phyloP scores from a whole-genome alignment of 2,329 filamentous ascomycete genomes.

The Ilyonectria sp. region DNA sequence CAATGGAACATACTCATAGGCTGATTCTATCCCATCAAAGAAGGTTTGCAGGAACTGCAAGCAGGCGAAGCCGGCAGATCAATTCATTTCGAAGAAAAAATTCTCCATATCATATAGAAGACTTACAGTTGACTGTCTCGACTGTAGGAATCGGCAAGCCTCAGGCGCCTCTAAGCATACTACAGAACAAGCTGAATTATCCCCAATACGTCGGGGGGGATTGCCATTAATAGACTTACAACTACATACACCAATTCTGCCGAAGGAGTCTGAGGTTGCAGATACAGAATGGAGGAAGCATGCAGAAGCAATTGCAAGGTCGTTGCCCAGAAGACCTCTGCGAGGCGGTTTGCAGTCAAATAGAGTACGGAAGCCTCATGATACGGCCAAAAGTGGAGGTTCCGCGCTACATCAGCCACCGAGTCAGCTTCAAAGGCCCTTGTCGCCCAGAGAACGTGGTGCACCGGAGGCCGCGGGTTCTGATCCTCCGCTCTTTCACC shows the following conservation, averaged over 20 bases:
- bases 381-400: too few species aligned
- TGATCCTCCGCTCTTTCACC: background rate
- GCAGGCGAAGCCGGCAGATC: constrained; percentile 16
- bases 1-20: constrained; percentile 11
- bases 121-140: constrained; percentile 9
- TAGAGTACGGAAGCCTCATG: too few species aligned
- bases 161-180: constrained; percentile 10
- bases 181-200: constrained; percentile 15
- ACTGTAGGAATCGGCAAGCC: constrained; percentile 15
- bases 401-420: too few species aligned
- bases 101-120: constrained; percentile 8
- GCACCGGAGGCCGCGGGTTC: background rate
- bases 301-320: background rate
- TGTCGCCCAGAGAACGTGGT: background rate
- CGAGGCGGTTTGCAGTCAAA: too few species aligned
- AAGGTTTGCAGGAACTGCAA: constrained; percentile 15
- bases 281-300: background rate
- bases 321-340: background rate
- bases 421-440: background rate
- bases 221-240: constrained; percentile 15
- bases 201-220: constrained; percentile 10
- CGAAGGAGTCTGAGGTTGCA: background rate
- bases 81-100: constrained; percentile 15
- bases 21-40: constrained; percentile 15
- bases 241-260: background rate